Evolutionary conservation across 768 basidiomycete species (phyloP).

Genomic region (Fomitopsis serialis): DNA sequence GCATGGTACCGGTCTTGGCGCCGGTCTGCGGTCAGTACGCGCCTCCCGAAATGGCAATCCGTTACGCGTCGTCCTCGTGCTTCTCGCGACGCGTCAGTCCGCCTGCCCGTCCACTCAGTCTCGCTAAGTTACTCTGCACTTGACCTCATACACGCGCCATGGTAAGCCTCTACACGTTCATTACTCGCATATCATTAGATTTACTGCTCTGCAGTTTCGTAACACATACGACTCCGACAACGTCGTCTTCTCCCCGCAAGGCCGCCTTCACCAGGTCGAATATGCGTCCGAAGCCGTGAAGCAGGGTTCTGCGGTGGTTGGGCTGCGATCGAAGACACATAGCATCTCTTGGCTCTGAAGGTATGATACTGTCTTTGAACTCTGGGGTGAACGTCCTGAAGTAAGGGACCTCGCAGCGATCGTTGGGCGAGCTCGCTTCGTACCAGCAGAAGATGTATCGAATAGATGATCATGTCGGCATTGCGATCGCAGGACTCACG

Average conservation of each 20-base stretch:
- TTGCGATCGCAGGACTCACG: constrained; percentile 98
- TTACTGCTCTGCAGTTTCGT: constrained; percentile 53
- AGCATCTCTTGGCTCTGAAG: constrained; percentile 91
- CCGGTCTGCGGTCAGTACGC: neutral
- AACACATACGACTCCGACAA: constrained; percentile 99
- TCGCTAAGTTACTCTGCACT: constrained; percentile 1
- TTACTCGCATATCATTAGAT: neutral
- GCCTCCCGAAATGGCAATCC: constrained; percentile 9
- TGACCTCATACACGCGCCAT: constrained; percentile 11
- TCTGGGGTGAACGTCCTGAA: neutral
- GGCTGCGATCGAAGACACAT: constrained; percentile 92
- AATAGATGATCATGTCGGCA: constrained; percentile 99
- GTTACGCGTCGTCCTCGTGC: constrained; percentile 17
- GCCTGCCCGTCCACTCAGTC: constrained; percentile 4
- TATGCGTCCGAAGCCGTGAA: constrained; percentile 99
- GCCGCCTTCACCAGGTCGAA: constrained; percentile 94
- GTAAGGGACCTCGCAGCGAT: constrained; percentile 54
- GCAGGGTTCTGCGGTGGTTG: constrained; percentile 98
- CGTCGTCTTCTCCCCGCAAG: constrained; percentile 95
- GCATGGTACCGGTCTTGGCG: too few relatives aligned
- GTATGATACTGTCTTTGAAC: constrained; percentile 35
- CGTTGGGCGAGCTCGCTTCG: constrained; percentile 96
- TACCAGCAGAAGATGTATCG: constrained; percentile 99
- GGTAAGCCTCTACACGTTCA: neutral
- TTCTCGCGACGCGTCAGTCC: constrained; percentile 18